Percentiles rank a stretch among this genome's conserved stretches.
Evolutionary conservation across 257 asterid genomes (phyloP).

Genomic region (Solanum appendiculatum): DNA sequence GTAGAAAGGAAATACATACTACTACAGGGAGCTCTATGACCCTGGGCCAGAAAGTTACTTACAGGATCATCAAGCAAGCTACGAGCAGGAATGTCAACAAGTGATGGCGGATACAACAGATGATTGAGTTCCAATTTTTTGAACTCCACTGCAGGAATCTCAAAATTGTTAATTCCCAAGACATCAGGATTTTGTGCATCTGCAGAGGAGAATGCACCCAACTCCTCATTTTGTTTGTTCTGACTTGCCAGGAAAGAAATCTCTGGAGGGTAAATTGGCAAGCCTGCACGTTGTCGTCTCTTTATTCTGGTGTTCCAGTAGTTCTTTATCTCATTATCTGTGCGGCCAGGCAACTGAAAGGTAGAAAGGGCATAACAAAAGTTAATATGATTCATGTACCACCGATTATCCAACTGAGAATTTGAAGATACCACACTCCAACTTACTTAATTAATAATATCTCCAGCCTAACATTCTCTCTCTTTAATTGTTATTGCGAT

Average conservation of each 20-base stretch:
- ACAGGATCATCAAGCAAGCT: slow-evolving; percentile 21
- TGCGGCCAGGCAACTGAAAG: slow-evolving; percentile 50
- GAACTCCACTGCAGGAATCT: slow-evolving; percentile 34
- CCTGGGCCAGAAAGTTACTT: slow-evolving; percentile 19
- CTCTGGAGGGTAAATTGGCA: slow-evolving; percentile 51
- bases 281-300: slow-evolving; percentile 44
- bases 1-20: slow-evolving; percentile 12
- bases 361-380: background rate
- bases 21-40: slow-evolving; percentile 7
- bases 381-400: background rate
- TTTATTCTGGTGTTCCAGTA: slow-evolving; percentile 60
- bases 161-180: slow-evolving; percentile 14
- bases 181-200: slow-evolving; percentile 13
- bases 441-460: background rate
- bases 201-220: slow-evolving; percentile 11
- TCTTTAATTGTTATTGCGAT: background rate
- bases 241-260: slow-evolving; percentile 16
- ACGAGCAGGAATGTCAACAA: slow-evolving; percentile 11
- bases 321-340: slow-evolving; percentile 58
- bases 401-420: background rate
- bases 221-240: slow-evolving; percentile 17
- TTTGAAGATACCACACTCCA: background rate
- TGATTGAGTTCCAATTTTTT: slow-evolving; percentile 18
- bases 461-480: background rate
- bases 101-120: slow-evolving; percentile 10